These are phyloP conservation scores for Penicillium canescens DNA, from an alignment of 495 filamentous ascomycete species.

Conservation along the genomic window DNA sequence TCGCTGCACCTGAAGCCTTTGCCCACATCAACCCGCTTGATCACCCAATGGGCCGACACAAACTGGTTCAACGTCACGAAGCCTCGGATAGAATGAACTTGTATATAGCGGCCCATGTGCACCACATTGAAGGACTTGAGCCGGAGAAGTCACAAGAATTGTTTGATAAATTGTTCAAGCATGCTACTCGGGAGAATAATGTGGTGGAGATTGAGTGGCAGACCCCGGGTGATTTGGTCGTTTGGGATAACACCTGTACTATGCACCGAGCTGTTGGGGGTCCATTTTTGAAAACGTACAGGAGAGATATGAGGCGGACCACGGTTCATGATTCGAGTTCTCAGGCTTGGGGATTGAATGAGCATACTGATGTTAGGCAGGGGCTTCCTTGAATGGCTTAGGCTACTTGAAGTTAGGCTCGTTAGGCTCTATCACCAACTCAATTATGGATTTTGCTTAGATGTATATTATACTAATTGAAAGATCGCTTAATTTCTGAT, in stretches of 20 bases:
- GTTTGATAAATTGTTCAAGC: slow-evolving; percentile 42
- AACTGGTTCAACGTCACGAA: slow-evolving; percentile 53
- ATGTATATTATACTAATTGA: too few species aligned
- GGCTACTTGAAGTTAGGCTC: neutral
- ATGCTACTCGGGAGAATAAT: slow-evolving; percentile 52
- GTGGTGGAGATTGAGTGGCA: slow-evolving; percentile 49
- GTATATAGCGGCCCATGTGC: slow-evolving; percentile 53
- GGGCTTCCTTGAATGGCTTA: slow-evolving; percentile 7
- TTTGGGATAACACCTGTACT: slow-evolving; percentile 60
- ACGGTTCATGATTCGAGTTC: slow-evolving; percentile 48
- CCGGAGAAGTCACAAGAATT: slow-evolving; percentile 34
- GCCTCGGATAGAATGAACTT: slow-evolving; percentile 51
- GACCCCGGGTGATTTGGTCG: slow-evolving; percentile 47
- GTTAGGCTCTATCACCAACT: neutral
- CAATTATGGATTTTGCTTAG: too few species aligned
- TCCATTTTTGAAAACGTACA: slow-evolving; percentile 46
- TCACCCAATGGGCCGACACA: slow-evolving; percentile 48
- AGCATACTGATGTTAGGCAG: slow-evolving; percentile 7
- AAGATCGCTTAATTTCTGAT: too few species aligned
- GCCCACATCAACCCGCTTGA: slow-evolving; percentile 39
- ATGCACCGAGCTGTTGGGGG: slow-evolving; percentile 54
- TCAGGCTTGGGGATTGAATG: slow-evolving; percentile 38
- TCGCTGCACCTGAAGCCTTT: slow-evolving; percentile 52
- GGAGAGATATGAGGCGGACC: slow-evolving; percentile 53
- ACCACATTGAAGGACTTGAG: slow-evolving; percentile 52